Evolutionary conservation across 495 filamentous ascomycete species (phyloP), one percentile per base, ranked within the genome.

Genomic region (Penicillium simplicissimum): DNA sequence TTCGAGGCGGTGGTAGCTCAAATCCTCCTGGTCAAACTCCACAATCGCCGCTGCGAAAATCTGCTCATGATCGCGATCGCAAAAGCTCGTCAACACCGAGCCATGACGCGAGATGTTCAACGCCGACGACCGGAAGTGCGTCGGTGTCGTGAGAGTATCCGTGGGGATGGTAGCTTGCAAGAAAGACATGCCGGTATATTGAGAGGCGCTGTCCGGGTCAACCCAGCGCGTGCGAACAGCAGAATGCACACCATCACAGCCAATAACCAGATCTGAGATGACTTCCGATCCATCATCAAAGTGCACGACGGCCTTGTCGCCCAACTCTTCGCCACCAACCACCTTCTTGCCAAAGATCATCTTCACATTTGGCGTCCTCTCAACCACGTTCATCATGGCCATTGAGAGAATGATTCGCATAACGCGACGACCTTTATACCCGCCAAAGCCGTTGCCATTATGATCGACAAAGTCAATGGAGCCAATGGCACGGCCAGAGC

Each of bases 221-320:
- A 88, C 78, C 63, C 81, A 83, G 15, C 74, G 67, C 17, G 75
- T 77, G 11, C 86, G 80, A 10, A 82, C 77, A 17, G 76, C 75
- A 1, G 85, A 88, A 69, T 86, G 82, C n/a, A 88, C 84, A 6
- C 86, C 86, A 62, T 89, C 86, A 67, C 85, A 87, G 47, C 85
- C 86, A 8, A 88, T 67, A 2, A 88, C 71, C 6, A 88, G 66
- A 57, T 88, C 82, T 0, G 76, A 84, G 25, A 71, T 69, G 0
- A 75, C 80, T 4, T 71, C 67, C 0, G 74, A 74, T 4, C 81
- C 80, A 65, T 84, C 82, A 31, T 78, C 68, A 65, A 88, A 87
- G 28, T 73, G 67, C 14, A 85, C 64, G 8, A 72, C 72, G 1
- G 84, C 82, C 21, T 72, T 65, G 40, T 77, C 65, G 1, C 67